Base-by-base conservation (phyloP, 192 early-diverging fungal genomes). In the Backusella mclennaniae region DNA sequence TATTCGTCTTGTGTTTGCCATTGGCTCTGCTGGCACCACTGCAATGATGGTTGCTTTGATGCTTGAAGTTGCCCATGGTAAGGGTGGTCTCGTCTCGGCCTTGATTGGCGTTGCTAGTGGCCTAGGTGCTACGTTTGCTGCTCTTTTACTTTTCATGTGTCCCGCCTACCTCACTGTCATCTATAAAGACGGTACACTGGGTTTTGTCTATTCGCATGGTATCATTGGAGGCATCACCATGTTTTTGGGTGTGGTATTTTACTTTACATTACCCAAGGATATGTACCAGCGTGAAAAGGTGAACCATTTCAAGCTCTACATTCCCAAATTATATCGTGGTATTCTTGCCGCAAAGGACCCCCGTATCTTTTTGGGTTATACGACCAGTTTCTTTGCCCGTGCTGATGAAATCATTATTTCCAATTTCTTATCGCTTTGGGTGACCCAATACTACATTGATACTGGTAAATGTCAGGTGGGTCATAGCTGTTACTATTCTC, bases 401-500 rank as follows among this genome's bases (percentile, higher is more conserved):
- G 92, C 89, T 2, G 92, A 95, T 74, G 90, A 91, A 6, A 87
- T 92, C 44, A 86, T 90, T n/a, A 80, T 95, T 29, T 87, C 93
- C 0, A 82, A 89, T 1, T 95, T 88, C 69, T 76, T 95, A 19
- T 87, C 88, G 33, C 83, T 95, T 5, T 93, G 89, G 87, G 84
- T 90, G 1, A 76, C 79, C 14, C 79, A 90, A 41, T 84, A 89
- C 76, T 94, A 91, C 73, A 76, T 92, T 68, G 84, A 86, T 1
- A 52, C 74, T n/a, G 89, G 89, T 0, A 80, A 83, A 26, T 94
- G 93, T 44, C 35, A 71, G 6, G 73, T 35, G 7, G 78, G 72
- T 4, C 26, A 23, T 0, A 42, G 67, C 23, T 83, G 82, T 66
- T 80, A 74, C 31, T 56, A 77, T 19, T 79, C 83, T 39, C 38